Evolutionary conservation across 352 stramenopile genomes (phyloP).

Genomic region (Globisporangium viniferum): DNA sequence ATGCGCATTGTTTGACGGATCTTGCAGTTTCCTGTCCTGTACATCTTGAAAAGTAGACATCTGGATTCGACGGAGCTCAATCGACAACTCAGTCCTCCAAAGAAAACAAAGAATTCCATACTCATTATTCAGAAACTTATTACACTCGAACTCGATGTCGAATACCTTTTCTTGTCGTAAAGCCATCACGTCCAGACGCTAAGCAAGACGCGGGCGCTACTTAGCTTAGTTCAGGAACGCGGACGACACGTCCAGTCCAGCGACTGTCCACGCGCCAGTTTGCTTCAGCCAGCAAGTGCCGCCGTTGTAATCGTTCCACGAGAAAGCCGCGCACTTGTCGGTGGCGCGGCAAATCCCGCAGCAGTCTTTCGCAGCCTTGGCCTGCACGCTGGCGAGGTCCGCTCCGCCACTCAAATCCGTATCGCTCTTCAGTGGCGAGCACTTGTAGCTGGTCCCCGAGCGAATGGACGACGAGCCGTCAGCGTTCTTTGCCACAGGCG

Average conservation of each 20-base stretch:
- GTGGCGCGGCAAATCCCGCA: conserved; percentile 13
- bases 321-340: conserved; percentile 3
- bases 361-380: neutral
- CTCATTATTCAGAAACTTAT: too few relatives aligned
- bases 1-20: too few relatives aligned
- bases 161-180: too few relatives aligned
- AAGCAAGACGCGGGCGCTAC: neutral
- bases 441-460: conserved; percentile 11
- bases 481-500: neutral
- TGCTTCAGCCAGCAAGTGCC: conserved; percentile 14
- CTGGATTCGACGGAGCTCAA: too few relatives aligned
- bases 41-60: too few relatives aligned
- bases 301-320: conserved; percentile 11
- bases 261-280: neutral
- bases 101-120: too few relatives aligned
- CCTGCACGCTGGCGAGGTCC: neutral
- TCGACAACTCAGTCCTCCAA: too few relatives aligned
- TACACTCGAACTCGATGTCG: too few relatives aligned
- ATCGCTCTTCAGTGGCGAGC: neutral
- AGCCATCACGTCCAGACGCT: too few relatives aligned
- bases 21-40: too few relatives aligned
- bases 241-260: neutral
- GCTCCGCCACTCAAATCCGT: neutral
- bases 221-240: neutral
- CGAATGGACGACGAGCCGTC: conserved; percentile 5